Evolutionary conservation across 768 basidiomycete genomes (phyloP).

Genomic region (Pilatotrama ljubarskyi): DNA sequence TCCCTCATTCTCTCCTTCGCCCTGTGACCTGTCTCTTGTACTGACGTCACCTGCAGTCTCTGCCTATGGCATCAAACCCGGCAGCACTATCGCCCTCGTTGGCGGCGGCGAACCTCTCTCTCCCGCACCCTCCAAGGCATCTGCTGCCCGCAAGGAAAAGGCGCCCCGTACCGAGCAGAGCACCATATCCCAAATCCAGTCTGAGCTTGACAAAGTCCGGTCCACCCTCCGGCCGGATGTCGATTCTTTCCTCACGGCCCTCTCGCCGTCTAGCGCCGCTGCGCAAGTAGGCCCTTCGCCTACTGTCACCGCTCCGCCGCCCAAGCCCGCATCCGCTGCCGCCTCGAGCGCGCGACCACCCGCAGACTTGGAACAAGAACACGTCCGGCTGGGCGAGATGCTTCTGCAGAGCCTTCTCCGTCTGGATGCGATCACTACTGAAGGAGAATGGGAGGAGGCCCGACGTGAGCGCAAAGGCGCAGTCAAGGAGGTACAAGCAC

Average conservation of each 20-base stretch:
- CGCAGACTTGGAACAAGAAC: constrained; percentile 40
- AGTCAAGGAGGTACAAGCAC: constrained; percentile 79
- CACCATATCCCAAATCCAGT: constrained; percentile 53
- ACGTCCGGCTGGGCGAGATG: constrained; percentile 71
- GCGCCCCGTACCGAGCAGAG: constrained; percentile 47
- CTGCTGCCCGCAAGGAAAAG: constrained; percentile 25
- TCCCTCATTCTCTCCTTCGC: neutral
- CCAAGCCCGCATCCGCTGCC: constrained; percentile 22
- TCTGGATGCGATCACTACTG: constrained; percentile 78
- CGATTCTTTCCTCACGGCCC: constrained; percentile 49
- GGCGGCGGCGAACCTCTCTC: constrained; percentile 40
- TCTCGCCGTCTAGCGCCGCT: constrained; percentile 26
- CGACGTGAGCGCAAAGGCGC: constrained; percentile 81
- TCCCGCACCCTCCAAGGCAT: constrained; percentile 28
- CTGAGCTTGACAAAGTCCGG: constrained; percentile 55
- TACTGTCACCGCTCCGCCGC: constrained; percentile 18
- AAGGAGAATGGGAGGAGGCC: constrained; percentile 75
- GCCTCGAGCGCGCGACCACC: constrained; percentile 21
- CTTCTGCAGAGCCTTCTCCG: constrained; percentile 86
- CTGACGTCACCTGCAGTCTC: constrained; percentile 50
- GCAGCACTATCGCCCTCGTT: constrained; percentile 72
- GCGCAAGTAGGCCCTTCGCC: constrained; percentile 5
- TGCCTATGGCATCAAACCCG: constrained; percentile 68
- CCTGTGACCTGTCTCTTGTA: constrained; percentile 5
- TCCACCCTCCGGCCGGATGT: constrained; percentile 56